Evolutionary conservation across 2,329 filamentous ascomycete species (phyloP), one percentile per base, ranked within the genome.

Genomic region (Colletotrichum sp.): DNA sequence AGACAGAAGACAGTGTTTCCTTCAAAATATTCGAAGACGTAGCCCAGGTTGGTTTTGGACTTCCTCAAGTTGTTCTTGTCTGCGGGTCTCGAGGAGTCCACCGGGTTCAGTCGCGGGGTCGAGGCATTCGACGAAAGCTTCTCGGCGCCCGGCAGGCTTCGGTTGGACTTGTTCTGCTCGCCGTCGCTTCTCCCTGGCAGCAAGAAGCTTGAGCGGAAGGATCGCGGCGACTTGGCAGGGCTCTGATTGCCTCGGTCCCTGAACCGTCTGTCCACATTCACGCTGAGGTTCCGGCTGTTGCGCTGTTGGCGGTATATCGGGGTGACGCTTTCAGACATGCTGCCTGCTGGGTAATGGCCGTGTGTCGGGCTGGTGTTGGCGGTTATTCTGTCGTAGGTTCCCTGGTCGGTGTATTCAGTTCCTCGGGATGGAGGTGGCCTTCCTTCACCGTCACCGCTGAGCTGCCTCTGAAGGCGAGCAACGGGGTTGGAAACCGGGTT

Each of bases 1-100:
- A 95, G 89, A 83, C 93, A 98, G 82, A 99, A 99, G 28, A 96
- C 88, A 0, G 95, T 98, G 82, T 99, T 99, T 61, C 97, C 97
- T 60, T 95, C 92, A 81, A 98, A 99, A 83, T 98, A 98, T 83
- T 99, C 92, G 84, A 78, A 78, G 13, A 77, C 75, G 7, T 77
- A 77, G 68, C 95, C 93, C 71, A 91, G 82, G 43, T 88, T 84
- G 2, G 74, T 84, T 28, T 86, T 86, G 30, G 86, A 84, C 32
- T 48, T 57, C 14, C 69, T 73, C 39, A 77, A 30, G 8, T 77
- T 77, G 16, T 69, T 43, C 18, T 43, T 67, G 21, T 78, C 70
- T 3, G 72, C 63, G 12, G 75, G 69, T 64, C 66, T 63, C 7
- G 72, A 69, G 7, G 83, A 82, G 75, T 92, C 89, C n/a, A 85